Base-by-base conservation (phyloP, 495 filamentous ascomycete species). In the Neurospora terricola region DNA sequence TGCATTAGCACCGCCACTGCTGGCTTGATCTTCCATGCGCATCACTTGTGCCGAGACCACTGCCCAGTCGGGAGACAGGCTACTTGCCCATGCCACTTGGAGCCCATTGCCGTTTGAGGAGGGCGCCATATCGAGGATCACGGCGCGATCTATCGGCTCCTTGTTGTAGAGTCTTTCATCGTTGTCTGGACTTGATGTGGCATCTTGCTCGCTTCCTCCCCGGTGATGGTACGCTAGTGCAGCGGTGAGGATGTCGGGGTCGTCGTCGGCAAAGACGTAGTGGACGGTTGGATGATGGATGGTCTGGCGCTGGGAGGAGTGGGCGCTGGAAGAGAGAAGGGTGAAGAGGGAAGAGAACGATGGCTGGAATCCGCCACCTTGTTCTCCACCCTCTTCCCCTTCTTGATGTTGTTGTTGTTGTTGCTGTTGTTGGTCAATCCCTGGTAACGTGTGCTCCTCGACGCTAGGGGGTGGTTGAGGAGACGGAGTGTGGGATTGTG, bases 231-330 rank as follows among this genome's bases (percentile, higher is more conserved):
- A 82, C 39, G 82, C 80, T 70, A 86, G 77, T 18, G 82, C 83
- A 69, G 80, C 79, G 8, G 91, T 91, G 38, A 93, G 81, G 62
- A 91, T 83, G 11, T 92, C 90, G 11, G 85, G 83, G 73, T 90
- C 88, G 81, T 97, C 93, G 78, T 94, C 91, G 75, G 86, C 87
- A 83, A 97, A 98, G 73, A 97, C 88, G 83, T 98, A 98, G 85
- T 95, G 93, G 3, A 97, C 90, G 48, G 86, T 89, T 74, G 96
- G 94, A 81, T 95, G 86, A 81, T 93, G 84, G 10, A 85, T 86
- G 69, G 87, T 86, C 69, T 78, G 76, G 12, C 75, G 73, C 59
- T 71, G 72, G 16, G 75, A 69, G 5, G 77, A 59, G 37, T 83
- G 83, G 16, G 81, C 83, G 21, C 80, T 82, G 18, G 84, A 76